A percentile compares a stretch with the other conserved stretches of the same genome.
Conservation (phyloP, 2,329 filamentous ascomycete species). For the Lachnum nothofagi region DNA sequence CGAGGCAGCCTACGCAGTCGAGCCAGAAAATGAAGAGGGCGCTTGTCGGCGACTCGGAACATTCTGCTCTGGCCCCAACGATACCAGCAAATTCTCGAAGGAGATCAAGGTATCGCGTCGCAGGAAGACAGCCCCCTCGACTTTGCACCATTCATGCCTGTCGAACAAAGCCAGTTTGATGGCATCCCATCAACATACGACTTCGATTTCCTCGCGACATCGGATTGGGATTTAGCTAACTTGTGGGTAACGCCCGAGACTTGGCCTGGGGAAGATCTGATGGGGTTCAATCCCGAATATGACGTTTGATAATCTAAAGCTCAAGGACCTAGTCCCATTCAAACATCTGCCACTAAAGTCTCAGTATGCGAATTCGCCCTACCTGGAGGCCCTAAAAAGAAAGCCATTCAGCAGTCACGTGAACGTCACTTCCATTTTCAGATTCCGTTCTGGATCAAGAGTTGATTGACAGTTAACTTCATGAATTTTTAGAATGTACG, state of each 20-base stretch:
- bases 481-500: no score
- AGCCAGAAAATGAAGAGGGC: slow-evolving; percentile 10
- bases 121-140: slow-evolving; percentile 12
- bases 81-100: slow-evolving; percentile 6
- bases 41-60: slow-evolving; percentile 8
- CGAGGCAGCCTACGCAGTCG: slow-evolving; percentile 5
- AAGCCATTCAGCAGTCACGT: no score
- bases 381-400: no score
- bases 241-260: slow-evolving; percentile 5
- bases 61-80: background rate
- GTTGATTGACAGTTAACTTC: no score
- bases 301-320: no score
- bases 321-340: no score
- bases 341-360: no score
- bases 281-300: no score
- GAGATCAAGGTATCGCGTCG: slow-evolving; percentile 9
- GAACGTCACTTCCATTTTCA: no score
- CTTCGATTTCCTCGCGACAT: slow-evolving; percentile 4
- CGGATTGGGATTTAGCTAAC: slow-evolving; percentile 12
- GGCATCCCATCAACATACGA: slow-evolving; percentile 10
- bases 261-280: no score
- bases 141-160: slow-evolving; percentile 15
- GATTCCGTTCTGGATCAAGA: no score
- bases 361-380: no score
- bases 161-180: slow-evolving; percentile 10